Percentiles rank a stretch among this genome's conserved stretches.
Evolutionary conservation across 169 alveolate genomes (phyloP).

Genomic region (Plasmodium blacklocki): DNA sequence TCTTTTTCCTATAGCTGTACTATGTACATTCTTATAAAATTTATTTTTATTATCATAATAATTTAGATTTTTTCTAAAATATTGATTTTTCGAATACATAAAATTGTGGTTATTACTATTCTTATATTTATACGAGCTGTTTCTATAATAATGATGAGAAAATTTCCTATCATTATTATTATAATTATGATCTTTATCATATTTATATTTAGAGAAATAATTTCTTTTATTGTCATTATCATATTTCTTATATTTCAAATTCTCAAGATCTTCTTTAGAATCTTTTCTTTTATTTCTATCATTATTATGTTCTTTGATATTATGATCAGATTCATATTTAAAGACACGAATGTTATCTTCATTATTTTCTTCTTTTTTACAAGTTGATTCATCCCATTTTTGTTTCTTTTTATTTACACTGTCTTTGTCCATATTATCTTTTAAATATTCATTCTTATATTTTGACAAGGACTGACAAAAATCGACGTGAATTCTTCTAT

Average conservation of each 20-base stretch:
- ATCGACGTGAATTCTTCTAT: conserved; percentile 93
- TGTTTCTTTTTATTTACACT: neutral
- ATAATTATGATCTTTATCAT: conserved; percentile 6
- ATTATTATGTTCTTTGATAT: conserved; percentile 7
- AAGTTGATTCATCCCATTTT: no score
- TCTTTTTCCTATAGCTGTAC: conserved; percentile 23
- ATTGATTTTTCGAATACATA: conserved; percentile 4
- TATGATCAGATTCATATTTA: conserved; percentile 64
- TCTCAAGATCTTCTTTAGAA: no score
- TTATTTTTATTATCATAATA: conserved; percentile 20
- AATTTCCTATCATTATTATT: no score
- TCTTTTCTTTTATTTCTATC: conserved; percentile 8
- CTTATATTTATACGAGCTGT: conserved; percentile 28
- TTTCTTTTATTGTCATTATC: conserved; percentile 16
- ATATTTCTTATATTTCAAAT: neutral
- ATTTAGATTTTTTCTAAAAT: conserved; percentile 36
- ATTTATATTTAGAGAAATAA: conserved; percentile 10
- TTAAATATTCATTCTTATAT: conserved; percentile 33
- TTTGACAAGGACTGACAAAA: conserved; percentile 90
- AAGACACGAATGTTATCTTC: conserved; percentile 53
- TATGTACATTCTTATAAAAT: conserved; percentile 20
- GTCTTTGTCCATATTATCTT: conserved; percentile 35
- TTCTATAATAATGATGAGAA: conserved; percentile 31
- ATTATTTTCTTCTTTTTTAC: conserved; percentile 7
- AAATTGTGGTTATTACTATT: conserved; percentile 30